Evolutionary conservation across 129 eudicot genomes (phyloP), one percentile per base, ranked within the genome.

Genomic region (Flaveria linearis): DNA sequence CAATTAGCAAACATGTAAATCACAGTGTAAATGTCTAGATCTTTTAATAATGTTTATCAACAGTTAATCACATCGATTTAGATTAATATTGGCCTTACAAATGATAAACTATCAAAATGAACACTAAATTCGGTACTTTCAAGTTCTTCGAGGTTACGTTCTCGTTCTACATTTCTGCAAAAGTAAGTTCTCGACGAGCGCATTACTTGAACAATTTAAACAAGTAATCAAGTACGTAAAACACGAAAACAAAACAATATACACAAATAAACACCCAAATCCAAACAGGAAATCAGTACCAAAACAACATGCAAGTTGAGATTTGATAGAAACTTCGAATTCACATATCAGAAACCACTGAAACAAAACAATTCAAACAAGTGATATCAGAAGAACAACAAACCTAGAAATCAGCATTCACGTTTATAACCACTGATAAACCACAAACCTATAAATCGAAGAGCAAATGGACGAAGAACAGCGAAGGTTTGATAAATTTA

Each of bases 401-500:
- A 57, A 73, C 56, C 68, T 73, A 20, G 41, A 73, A 42, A 73
- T 23, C 26, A 73, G 22, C 76, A 55, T 56, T 42, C 28, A 16
- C 77, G 2, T 57, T 12, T 16, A 53, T 18, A n/a, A 66, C 71
- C 23, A 64, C 14, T 16, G n/a, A 64, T 0, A 16, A 64, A 8
- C 20, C 8, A 28, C 33, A 53, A 13, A 73, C 11, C 8, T 17
- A 39, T 20, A 36, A 53, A 72, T 55, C 10, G 15, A 41, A 41
- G 15, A 57, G 47, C 50, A 43, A 20, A n/a, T 33, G n/a, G 22
- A 53, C 36, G 67, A 72, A 33, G 11, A 55, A 73, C 77, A 33
- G 22, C 56, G 52, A 39, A 20, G 7, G 13, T 9, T 4, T 57
- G 51, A 39, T 7, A 41, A 41, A 56, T 46, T 17, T 20, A 20